A percentile compares a stretch with the other conserved stretches of the same genome.
phyloP scores from a whole-genome alignment of 208 protist species.

The Spongospora subterranea region DNA sequence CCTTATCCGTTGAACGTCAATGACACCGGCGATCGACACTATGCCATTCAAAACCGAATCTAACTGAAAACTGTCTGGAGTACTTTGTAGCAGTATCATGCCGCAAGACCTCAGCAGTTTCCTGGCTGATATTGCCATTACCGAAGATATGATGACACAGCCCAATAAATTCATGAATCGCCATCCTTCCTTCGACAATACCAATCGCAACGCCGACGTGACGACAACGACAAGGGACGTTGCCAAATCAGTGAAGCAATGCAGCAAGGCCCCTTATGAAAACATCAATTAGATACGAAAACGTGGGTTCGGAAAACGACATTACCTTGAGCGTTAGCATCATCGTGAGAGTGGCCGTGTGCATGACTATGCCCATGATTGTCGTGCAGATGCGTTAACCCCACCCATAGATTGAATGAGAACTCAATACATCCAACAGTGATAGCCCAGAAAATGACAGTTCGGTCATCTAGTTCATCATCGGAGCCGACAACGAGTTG shows the following conservation, averaged over 20 bases:
- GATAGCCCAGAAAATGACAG: background rate
- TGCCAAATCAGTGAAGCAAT: background rate
- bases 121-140: background rate
- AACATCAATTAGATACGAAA: background rate
- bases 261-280: conserved; percentile 32
- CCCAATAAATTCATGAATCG: background rate
- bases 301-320: background rate
- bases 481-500: background rate
- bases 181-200: background rate
- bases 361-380: background rate
- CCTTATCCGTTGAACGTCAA: background rate
- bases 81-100: background rate
- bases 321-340: background rate
- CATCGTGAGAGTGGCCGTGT: background rate
- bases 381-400: background rate
- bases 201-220: background rate
- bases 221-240: background rate
- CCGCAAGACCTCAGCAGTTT: background rate
- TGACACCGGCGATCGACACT: background rate
- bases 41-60: background rate
- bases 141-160: background rate
- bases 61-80: background rate
- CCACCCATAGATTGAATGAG: background rate
- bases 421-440: background rate
- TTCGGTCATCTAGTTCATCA: background rate